These are phyloP conservation scores for Eragrostis curvula DNA, from an alignment of 176 grass and related monocot species.

Conservation along the genomic window DNA sequence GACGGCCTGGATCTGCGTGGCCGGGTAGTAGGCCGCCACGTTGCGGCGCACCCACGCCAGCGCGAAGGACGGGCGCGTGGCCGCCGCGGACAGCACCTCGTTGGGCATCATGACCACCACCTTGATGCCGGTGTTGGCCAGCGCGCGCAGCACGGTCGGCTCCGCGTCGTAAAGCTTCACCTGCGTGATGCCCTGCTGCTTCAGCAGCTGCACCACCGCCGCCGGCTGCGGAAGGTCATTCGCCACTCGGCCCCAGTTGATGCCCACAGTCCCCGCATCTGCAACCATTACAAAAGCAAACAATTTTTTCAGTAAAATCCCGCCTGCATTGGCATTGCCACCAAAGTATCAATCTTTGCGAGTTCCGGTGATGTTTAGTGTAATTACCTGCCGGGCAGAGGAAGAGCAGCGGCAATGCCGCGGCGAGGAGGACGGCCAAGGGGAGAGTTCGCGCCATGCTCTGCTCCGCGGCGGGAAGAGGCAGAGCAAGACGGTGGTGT, in stretches of 20 bases:
- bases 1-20: conserved; percentile 75
- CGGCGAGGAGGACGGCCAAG: conserved; percentile 29
- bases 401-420: conserved; percentile 38
- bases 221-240: conserved; percentile 71
- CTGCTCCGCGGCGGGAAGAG: conserved; percentile 7
- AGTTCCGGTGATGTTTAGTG: not conserved
- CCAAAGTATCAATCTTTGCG: not conserved
- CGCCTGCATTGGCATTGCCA: conserved; percentile 35
- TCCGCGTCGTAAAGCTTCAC: conserved; percentile 92
- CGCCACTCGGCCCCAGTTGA: conserved; percentile 92
- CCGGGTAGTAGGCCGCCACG: conserved; percentile 74
- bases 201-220: conserved; percentile 79
- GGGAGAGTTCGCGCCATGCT: conserved; percentile 39
- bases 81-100: conserved; percentile 60
- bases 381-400: conserved; percentile 36
- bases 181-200: conserved; percentile 68
- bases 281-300: conserved; percentile 26
- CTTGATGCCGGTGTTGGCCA: conserved; percentile 67
- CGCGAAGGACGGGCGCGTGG: conserved; percentile 49
- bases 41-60: conserved; percentile 76
- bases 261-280: conserved; percentile 73
- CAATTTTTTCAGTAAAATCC: not conserved
- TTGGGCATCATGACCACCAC: conserved; percentile 83
- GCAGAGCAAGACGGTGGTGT: not conserved
- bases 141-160: conserved; percentile 65